phyloP scores from a whole-genome alignment of 2,329 filamentous ascomycete genomes.

The Penicillium frequentans region DNA sequence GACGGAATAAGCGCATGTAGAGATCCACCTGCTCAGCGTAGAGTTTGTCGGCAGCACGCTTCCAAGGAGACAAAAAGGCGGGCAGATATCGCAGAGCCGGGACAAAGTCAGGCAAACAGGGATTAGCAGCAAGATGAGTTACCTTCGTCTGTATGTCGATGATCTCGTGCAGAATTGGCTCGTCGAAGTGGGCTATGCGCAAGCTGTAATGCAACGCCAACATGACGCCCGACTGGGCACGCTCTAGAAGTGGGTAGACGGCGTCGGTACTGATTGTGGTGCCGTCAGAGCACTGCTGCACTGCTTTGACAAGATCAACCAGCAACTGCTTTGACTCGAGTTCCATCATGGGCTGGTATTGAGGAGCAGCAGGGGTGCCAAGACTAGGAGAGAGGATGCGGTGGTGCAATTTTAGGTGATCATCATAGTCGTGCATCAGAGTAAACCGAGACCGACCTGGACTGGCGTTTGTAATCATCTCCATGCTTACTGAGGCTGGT shows the following conservation, averaged over 20 bases:
- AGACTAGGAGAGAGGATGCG: constrained; percentile 51
- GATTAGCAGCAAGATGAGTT: constrained; percentile 48
- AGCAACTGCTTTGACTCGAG: constrained; percentile 51
- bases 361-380: constrained; percentile 46
- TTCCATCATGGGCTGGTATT: constrained; percentile 53
- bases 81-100: constrained; percentile 48
- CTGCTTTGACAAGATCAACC: constrained; percentile 40
- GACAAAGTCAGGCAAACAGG: constrained; percentile 49
- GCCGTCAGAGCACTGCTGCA: not conserved
- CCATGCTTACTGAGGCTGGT: constrained; percentile 38
- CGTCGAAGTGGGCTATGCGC: constrained; percentile 46
- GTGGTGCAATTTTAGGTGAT: constrained; percentile 49
- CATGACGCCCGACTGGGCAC: constrained; percentile 54
- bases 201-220: constrained; percentile 55
- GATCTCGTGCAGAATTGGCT: constrained; percentile 49
- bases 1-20: constrained; percentile 23
- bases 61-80: constrained; percentile 49
- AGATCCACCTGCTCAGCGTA: constrained; percentile 27
- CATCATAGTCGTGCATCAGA: constrained; percentile 54
- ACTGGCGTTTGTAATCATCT: constrained; percentile 36
- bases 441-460: constrained; percentile 24
- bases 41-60: constrained; percentile 24
- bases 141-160: constrained; percentile 50
- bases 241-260: constrained; percentile 52
- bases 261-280: constrained; percentile 20